Evolutionary conservation across 2,329 filamentous ascomycete species (phyloP), one percentile per base, ranked within the genome.

Genomic region (Bipolaris cookei): DNA sequence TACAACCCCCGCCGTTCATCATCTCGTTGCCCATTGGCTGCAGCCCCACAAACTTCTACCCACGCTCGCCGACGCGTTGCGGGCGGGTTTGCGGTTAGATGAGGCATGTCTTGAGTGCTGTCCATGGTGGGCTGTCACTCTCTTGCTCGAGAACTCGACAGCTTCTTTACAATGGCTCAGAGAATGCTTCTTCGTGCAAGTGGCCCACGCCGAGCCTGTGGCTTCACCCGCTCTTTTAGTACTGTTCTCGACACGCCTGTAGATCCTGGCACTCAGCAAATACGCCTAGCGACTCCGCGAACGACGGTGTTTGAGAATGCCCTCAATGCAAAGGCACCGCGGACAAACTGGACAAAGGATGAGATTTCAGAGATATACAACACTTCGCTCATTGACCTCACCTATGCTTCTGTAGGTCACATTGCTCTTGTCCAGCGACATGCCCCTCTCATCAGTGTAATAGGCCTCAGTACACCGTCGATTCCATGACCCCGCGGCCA

Each of bases 301-400:
- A 43, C 49, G 56, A 66, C 64, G 28, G 66, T 71, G 16, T 75
- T 75, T 50, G 57, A 73, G 23, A 62, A 73, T 64, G 89, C 90
- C 7, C 81, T 90, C 20, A 80, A 83, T 42, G 87, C 88, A 20
- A 83, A 78, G 1, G 78, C 73, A 5, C 85, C 90, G 11, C 83
- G 91, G 47, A 88, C 88, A 69, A 84, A 88, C 75, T 96, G 92
- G 92, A 91, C 90, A 5, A 86, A 84, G 63, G 87, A 93, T 62
- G 90, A 96, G 78, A 92, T 96, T 61, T 81, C 88, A 8, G 86
- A 90, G 62, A 89, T 96, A 66, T 96, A 95, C 79, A 85, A 93
- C 71, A 89, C 88, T 48, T 90, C 91, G 14, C 80, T 96, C 73
- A 88, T 93, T 81, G 89, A 94, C 72, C 79, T 96, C 68, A 84